Base-by-base conservation (phyloP, 331 rosid genomes). In the Pyrus hybrid region DNA sequence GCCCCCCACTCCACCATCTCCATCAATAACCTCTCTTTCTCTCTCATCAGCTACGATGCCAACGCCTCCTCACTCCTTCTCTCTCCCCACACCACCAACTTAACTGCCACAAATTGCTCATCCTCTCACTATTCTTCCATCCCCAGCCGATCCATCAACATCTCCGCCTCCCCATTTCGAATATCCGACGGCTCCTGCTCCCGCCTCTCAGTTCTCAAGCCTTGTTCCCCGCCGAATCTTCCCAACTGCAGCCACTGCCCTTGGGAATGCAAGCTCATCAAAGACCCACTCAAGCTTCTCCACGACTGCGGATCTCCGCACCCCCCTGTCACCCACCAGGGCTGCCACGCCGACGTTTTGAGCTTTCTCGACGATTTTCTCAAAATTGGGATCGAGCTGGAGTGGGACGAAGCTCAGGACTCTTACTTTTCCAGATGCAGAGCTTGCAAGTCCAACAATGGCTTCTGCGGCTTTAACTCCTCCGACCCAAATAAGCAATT, bases 371-470 rank as follows among this genome's bases (percentile, higher is more conserved):
- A 91, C 6, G 22, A 49, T 3, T 62, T 85, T 13, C 84, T 94
- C 29, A 65, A 67, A 9, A 2, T 26, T 0, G 97, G 97, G 67
- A 70, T 95, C 56, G 83, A 83, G 21, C 60, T 95, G 13, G 85
- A 90, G 68, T 95, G 99, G 99, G 96, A 95, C 33, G 79, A 85
- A 73, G 47, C 85, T 13, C 85, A 82, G 21, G 99, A 89, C 45
- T 67, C 87, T 10, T 95, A 84, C 85, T 95, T 92, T 70, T 30
- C 83, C 0, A 82, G 68, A 43, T 95, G 99, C 81, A 86, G 22
- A 7, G 75, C 73, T 8, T 95, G 99, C 63, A n/a, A 45, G 18
- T 33, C 79, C 6, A 76, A 66, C 4, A 81, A 77, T 4, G 97
- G 97, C 2, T 61, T 77, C 35, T 95, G 99, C 33, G 99, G 97